A percentile compares a stretch with the other conserved stretches of the same genome.
Evolutionary conservation across 208 protist genomes (phyloP).

Genomic region (Trypanosoma avium): DNA sequence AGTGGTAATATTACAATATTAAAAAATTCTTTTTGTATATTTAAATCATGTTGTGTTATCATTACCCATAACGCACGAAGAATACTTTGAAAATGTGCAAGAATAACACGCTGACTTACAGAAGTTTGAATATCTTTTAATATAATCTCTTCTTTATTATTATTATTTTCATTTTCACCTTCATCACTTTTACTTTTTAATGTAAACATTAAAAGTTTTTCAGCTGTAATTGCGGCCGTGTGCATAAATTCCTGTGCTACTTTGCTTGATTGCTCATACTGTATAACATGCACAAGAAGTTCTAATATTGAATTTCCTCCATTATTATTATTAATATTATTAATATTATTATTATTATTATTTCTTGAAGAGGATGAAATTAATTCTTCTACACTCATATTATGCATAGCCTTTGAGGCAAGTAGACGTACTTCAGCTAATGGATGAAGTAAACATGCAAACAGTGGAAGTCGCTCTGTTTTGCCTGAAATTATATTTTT

Average conservation of each 20-base stretch:
- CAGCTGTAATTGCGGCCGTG: slow-evolving; percentile 11
- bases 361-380: slow-evolving; percentile 21
- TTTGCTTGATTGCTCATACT: slow-evolving; percentile 29
- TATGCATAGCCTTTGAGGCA: slow-evolving; percentile 43
- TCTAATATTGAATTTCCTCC: slow-evolving; percentile 45
- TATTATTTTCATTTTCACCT: slow-evolving; percentile 3
- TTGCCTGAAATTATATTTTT: slow-evolving; percentile 10
- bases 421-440: slow-evolving; percentile 59
- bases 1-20: slow-evolving; percentile 25
- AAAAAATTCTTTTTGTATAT: slow-evolving; percentile 23
- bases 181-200: too few species aligned
- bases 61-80: slow-evolving; percentile 34
- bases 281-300: slow-evolving; percentile 45
- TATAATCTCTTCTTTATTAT: slow-evolving; percentile 3
- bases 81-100: slow-evolving; percentile 22
- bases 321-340: neutral
- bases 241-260: slow-evolving; percentile 27
- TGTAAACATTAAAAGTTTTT: slow-evolving; percentile 11
- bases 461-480: slow-evolving; percentile 66
- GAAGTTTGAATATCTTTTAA: neutral
- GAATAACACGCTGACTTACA: neutral
- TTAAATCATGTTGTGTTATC: slow-evolving; percentile 11
- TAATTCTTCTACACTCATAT: slow-evolving; percentile 52
- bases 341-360: neutral
- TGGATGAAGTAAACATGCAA: slow-evolving; percentile 79